Percentiles rank a stretch among this genome's conserved stretches.
These are phyloP conservation scores for Colletotrichum sp. DNA, from an alignment of 2,329 filamentous ascomycete species.

Conservation along the genomic window DNA sequence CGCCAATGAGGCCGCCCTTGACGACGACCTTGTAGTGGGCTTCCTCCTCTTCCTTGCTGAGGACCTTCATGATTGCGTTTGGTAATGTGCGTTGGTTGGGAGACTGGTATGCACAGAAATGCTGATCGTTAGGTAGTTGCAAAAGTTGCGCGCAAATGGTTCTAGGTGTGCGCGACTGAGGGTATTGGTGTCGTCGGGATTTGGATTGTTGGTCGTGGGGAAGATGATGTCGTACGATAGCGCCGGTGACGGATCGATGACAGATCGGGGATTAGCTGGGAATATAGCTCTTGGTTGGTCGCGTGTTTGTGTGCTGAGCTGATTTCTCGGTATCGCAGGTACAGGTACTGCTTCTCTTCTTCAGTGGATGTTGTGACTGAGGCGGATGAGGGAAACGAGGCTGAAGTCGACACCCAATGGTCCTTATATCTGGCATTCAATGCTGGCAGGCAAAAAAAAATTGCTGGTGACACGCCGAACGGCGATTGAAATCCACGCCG, in stretches of 20 bases:
- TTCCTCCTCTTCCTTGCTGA: conserved; percentile 90
- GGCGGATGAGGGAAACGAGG: not conserved
- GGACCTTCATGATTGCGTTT: conserved; percentile 79
- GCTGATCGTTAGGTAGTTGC: not conserved
- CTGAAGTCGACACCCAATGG: not conserved
- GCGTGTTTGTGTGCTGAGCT: not conserved
- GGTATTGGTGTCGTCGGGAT: not conserved
- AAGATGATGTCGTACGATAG: conserved; percentile 14
- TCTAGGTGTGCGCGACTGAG: not conserved
- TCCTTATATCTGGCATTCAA: conserved; percentile 2
- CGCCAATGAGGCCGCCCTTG: conserved; percentile 79
- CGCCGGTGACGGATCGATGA: conserved; percentile 12
- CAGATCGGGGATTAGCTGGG: conserved; percentile 3
- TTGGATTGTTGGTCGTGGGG: not conserved
- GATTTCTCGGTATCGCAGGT: not conserved
- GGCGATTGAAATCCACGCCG: conserved; percentile 14
- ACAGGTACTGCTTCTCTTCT: not conserved
- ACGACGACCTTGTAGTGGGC: conserved; percentile 85
- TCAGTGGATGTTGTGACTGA: not conserved
- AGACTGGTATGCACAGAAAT: not conserved
- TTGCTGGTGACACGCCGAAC: conserved; percentile 4
- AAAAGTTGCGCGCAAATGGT: not conserved
- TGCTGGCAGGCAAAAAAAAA: not conserved
- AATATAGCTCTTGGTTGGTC: not conserved
- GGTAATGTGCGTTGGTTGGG: not conserved